These are phyloP conservation scores for Venturia oleaginea DNA, from an alignment of 2,329 filamentous ascomycete species.

Conservation along the genomic window DNA sequence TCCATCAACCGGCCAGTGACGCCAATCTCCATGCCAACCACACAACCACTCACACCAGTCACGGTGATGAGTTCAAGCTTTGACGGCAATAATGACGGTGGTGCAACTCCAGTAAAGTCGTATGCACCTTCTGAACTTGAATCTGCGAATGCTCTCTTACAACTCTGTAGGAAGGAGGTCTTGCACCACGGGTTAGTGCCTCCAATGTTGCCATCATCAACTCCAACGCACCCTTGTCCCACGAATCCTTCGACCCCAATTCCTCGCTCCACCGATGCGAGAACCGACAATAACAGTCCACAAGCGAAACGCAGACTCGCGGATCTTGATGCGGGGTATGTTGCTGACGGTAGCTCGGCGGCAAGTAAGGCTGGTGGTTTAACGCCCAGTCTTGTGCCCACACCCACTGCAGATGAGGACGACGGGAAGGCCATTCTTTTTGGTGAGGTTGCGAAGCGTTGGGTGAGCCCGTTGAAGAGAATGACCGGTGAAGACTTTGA, in stretches of 20 bases:
- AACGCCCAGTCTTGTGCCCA: background rate
- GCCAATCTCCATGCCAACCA: background rate
- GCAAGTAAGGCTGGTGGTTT: background rate
- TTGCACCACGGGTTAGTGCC: constrained; percentile 5
- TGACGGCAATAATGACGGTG: background rate
- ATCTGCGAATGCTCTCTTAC: constrained; percentile 6
- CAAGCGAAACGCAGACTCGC: constrained; percentile 7
- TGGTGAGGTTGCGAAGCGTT: background rate
- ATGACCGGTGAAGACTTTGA: background rate
- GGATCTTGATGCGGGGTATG: constrained; percentile 9
- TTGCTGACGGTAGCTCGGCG: constrained; percentile 1
- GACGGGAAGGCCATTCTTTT: background rate
- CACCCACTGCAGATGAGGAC: background rate
- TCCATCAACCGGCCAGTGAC: constrained; percentile 7
- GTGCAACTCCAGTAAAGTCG: constrained; percentile 1
- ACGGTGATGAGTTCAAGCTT: background rate
- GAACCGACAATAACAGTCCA: constrained; percentile 1
- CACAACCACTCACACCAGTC: background rate
- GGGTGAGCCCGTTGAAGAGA: background rate
- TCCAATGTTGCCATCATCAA: background rate
- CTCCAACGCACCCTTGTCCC: background rate
- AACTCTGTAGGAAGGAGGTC: constrained; percentile 1
- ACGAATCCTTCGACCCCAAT: background rate
- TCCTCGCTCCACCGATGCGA: background rate
- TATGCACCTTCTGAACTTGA: constrained; percentile 1